Base-by-base conservation (phyloP, 805 yeast species). In the Citeromyces matritensis region DNA sequence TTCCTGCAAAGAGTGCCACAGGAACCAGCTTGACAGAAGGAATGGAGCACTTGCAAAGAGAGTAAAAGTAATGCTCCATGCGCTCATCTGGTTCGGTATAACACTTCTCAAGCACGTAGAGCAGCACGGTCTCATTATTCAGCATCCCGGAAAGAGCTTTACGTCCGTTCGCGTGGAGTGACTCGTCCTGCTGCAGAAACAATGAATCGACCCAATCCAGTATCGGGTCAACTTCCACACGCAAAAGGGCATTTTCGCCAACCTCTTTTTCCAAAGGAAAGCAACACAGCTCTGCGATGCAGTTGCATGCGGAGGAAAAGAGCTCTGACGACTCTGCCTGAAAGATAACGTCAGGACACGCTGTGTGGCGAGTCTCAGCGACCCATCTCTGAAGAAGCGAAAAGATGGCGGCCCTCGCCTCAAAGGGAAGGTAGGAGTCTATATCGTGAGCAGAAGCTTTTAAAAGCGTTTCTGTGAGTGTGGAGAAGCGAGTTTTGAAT, bases 171-270 rank as follows among this genome's bases (percentile, higher is more conserved):
- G 58, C 65, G 33, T 66, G 72, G 15, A 78, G 58, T 23, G 58
- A 57, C 6, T 73, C 78, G 30, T 69, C 71, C 4, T 68, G 63
- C 0, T 78, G 64, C 14, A 61, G 57, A 33, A 86, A 63, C 15
- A 88, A 56, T 2, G 83, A 61, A 43, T 77, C 77, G n/a, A 84
- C 67, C 97, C 97, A 91, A n/a, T n/a, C n/a, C n/a, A n/a, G n/a
- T n/a, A n/a, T n/a, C n/a, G n/a, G n/a, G n/a, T n/a, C n/a, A n/a
- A n/a, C n/a, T n/a, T n/a, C n/a, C n/a, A n/a, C n/a, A n/a, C n/a
- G n/a, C n/a, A n/a, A n/a, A n/a, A n/a, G n/a, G n/a, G n/a, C n/a
- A n/a, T n/a, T n/a, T n/a, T 65, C 57, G 30, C 69, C 69, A 3
- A 65, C 58, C 23, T 67, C 57, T 21, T 59, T 53, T 23, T 64